Evolutionary conservation across 1,284 basidiomycete genomes (phyloP).

Genomic region (Moesziomyces globuligerus): DNA sequence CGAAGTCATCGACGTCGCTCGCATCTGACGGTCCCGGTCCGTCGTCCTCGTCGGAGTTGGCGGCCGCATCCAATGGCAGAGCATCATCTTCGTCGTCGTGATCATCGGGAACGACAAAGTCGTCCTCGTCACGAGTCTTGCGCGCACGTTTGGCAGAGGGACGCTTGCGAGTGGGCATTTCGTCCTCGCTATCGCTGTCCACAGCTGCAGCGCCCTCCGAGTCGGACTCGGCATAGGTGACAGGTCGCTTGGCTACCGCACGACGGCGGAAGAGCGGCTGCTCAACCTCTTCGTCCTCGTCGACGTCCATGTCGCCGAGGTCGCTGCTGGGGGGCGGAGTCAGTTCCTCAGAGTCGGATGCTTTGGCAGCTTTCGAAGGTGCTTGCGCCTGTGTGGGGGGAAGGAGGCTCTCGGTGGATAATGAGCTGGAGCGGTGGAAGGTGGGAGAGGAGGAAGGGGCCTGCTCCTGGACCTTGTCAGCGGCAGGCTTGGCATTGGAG

Average conservation of each 20-base stretch:
- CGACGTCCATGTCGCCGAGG: conserved; percentile 31
- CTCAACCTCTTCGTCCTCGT: conserved; percentile 39
- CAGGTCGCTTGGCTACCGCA: conserved; percentile 41
- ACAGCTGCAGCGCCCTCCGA: conserved; percentile 36
- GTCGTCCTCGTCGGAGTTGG: conserved; percentile 23
- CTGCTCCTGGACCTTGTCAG: conserved; percentile 3
- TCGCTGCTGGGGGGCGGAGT: conserved; percentile 46
- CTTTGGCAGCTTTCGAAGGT: background rate
- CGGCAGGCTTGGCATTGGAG: background rate
- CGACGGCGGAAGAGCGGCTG: conserved; percentile 46
- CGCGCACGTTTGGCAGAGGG: conserved; percentile 30
- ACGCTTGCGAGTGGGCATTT: conserved; percentile 19
- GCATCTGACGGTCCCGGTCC: conserved; percentile 13
- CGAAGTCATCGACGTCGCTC: conserved; percentile 24
- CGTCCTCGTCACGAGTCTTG: conserved; percentile 46
- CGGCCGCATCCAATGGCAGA: conserved; percentile 29
- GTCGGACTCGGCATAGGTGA: conserved; percentile 55
- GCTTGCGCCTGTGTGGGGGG: conserved; percentile 11
- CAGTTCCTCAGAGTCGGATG: conserved; percentile 35
- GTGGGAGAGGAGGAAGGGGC: conserved; percentile 34
- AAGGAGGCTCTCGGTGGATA: conserved; percentile 25
- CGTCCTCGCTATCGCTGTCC: conserved; percentile 39
- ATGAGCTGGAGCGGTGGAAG: conserved; percentile 37
- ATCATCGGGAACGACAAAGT: conserved; percentile 56
- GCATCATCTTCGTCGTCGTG: conserved; percentile 39